Evolutionary conservation across 2,329 filamentous ascomycete genomes (phyloP).

Genomic region (Xylariaceae sp.): DNA sequence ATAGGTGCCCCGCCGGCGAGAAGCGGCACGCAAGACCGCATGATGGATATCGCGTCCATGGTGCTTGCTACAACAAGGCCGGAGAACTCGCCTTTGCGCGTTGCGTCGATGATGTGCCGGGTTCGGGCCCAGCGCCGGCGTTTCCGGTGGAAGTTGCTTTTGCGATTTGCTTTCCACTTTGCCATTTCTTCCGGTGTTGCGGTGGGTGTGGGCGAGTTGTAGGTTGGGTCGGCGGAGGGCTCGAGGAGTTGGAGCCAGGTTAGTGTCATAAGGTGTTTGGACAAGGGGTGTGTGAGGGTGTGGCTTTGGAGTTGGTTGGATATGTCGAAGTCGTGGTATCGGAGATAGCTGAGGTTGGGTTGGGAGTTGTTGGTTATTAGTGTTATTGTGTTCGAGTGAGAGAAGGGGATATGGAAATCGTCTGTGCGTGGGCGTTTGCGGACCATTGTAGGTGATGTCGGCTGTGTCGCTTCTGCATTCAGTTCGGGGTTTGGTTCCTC

Average conservation of each 20-base stretch:
- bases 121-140: slow-evolving; percentile 75
- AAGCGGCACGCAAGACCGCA: slow-evolving; percentile 74
- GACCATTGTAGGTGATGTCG: background rate
- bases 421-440: slow-evolving; percentile 18
- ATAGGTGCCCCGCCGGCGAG: slow-evolving; percentile 80
- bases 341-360: slow-evolving; percentile 81
- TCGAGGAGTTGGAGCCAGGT: slow-evolving; percentile 90
- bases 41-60: slow-evolving; percentile 76
- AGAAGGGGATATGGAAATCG: slow-evolving; percentile 64
- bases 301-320: slow-evolving; percentile 63
- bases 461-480: slow-evolving; percentile 8
- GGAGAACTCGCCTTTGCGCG: slow-evolving; percentile 73
- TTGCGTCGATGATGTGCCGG: slow-evolving; percentile 69
- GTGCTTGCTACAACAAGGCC: slow-evolving; percentile 78
- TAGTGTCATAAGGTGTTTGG: slow-evolving; percentile 75
- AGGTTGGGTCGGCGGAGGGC: slow-evolving; percentile 72
- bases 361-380: slow-evolving; percentile 79
- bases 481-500: slow-evolving; percentile 10
- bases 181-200: slow-evolving; percentile 61
- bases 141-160: slow-evolving; percentile 86
- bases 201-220: slow-evolving; percentile 61
- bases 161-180: slow-evolving; percentile 75
- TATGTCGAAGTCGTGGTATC: slow-evolving; percentile 84
- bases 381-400: slow-evolving; percentile 72
- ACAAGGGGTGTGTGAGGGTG: slow-evolving; percentile 70